Conservation (phyloP, 176 grass and related monocot species). For the Phragmites australis region DNA sequence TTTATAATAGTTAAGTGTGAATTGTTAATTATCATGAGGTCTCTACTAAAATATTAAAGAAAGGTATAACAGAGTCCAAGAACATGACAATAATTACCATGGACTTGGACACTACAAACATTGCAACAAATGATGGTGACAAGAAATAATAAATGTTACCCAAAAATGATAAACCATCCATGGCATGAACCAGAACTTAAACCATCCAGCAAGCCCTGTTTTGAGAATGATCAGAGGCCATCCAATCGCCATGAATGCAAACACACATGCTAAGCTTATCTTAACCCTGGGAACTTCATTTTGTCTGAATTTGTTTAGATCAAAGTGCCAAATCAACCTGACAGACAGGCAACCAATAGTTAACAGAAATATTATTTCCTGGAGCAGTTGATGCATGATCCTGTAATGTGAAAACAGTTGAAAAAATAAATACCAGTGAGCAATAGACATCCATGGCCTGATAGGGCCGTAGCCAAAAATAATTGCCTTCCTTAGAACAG, state of each 20-base stretch:
- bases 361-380: slow-evolving; percentile 28
- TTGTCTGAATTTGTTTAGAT: slow-evolving; percentile 85
- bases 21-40: background rate
- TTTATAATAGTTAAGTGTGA: background rate
- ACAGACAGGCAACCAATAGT: slow-evolving; percentile 28
- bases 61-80: background rate
- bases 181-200: slow-evolving; percentile 99
- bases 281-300: slow-evolving; percentile 88
- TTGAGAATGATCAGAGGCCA: slow-evolving; percentile 95
- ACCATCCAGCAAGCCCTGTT: slow-evolving; percentile 81
- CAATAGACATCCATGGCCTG: slow-evolving; percentile 98
- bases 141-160: slow-evolving; percentile 52
- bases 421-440: slow-evolving; percentile 76
- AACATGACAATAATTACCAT: slow-evolving; percentile 19
- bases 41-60: slow-evolving; percentile 6
- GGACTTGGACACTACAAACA: slow-evolving; percentile 21
- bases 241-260: slow-evolving; percentile 94
- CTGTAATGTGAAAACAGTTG: slow-evolving; percentile 8
- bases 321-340: slow-evolving; percentile 89
- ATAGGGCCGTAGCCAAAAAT: slow-evolving; percentile 92
- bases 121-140: background rate
- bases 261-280: slow-evolving; percentile 89
- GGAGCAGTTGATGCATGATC: background rate
- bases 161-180: slow-evolving; percentile 98
- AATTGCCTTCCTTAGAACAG: slow-evolving; percentile 76